Conservation (phyloP, 225 moss, liverwort and hornwort species). For the Pleurozium schreberi region DNA sequence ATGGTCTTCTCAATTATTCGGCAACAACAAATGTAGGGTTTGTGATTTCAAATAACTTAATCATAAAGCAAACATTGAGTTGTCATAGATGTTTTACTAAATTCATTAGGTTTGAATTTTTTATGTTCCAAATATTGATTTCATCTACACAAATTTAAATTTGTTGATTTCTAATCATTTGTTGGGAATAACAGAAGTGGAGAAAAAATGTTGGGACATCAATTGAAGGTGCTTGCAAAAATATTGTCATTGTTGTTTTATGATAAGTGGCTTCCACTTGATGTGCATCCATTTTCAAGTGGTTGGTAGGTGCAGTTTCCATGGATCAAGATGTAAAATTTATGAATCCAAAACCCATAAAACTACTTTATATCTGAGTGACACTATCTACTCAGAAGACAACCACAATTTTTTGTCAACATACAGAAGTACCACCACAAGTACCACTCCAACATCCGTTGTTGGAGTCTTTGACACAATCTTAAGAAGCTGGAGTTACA, state of each 20-base stretch:
- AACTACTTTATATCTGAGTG: background rate
- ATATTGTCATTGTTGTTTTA: background rate
- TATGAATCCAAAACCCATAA: background rate
- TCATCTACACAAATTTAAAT: background rate
- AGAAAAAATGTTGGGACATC: too few species aligned
- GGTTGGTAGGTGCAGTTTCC: rapidly evolving
- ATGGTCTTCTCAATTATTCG: background rate
- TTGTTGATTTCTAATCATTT: background rate
- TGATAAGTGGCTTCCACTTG: background rate
- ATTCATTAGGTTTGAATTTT: background rate
- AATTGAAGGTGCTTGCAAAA: background rate
- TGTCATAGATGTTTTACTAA: background rate
- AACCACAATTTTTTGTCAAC: too few species aligned
- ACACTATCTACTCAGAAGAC: background rate
- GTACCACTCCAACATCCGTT: too few species aligned
- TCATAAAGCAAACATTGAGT: background rate
- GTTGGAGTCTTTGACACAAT: too few species aligned
- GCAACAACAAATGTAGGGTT: rapidly evolving
- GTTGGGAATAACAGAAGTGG: rapidly evolving
- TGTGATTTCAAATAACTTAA: background rate
- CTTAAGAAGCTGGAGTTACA: too few species aligned
- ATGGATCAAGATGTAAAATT: background rate
- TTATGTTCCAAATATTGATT: background rate
- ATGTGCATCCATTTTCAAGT: background rate
- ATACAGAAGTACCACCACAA: too few species aligned